Evolutionary conservation across 106 monocot species (phyloP).

Genomic region (Acorus gramineus): DNA sequence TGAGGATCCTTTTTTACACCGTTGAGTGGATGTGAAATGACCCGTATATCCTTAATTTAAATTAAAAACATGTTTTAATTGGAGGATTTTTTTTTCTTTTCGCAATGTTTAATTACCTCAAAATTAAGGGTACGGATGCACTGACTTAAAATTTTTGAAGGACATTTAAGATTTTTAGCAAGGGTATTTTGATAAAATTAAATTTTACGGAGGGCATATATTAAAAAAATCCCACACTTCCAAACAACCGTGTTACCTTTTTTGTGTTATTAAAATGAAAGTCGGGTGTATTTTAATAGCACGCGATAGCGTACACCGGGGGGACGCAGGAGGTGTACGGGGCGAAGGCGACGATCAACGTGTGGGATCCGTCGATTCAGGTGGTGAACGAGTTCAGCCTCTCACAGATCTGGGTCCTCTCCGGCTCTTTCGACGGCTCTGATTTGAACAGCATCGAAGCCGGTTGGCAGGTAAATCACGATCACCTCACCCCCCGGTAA

Average conservation of each 20-base stretch:
- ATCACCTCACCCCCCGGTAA: not conserved
- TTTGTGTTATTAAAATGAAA: not conserved
- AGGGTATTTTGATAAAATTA: too few relatives aligned
- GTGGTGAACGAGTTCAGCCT: conserved; percentile 75
- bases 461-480: conserved; percentile 84
- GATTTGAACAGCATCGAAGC: conserved; percentile 99
- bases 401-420: conserved; percentile 93
- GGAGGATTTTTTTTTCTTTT: too few relatives aligned
- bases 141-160: too few relatives aligned
- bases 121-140: too few relatives aligned
- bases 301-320: conserved; percentile 85
- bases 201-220: too few relatives aligned
- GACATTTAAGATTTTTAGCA: too few relatives aligned
- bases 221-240: not conserved
- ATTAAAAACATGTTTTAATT: too few relatives aligned
- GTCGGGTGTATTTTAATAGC: conserved; percentile 24
- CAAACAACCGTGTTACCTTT: not conserved
- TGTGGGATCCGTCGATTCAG: conserved; percentile 75
- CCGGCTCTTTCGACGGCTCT: conserved; percentile 90
- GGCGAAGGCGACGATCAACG: conserved; percentile 84
- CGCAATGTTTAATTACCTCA: too few relatives aligned
- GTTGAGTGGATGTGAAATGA: too few relatives aligned
- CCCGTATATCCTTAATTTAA: too few relatives aligned
- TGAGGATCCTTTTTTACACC: too few relatives aligned
- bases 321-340: conserved; percentile 54